A percentile compares a stretch with the other conserved stretches of the same genome.
Conservation (phyloP, 2,329 filamentous ascomycete species). For the Alternaria atra region DNA sequence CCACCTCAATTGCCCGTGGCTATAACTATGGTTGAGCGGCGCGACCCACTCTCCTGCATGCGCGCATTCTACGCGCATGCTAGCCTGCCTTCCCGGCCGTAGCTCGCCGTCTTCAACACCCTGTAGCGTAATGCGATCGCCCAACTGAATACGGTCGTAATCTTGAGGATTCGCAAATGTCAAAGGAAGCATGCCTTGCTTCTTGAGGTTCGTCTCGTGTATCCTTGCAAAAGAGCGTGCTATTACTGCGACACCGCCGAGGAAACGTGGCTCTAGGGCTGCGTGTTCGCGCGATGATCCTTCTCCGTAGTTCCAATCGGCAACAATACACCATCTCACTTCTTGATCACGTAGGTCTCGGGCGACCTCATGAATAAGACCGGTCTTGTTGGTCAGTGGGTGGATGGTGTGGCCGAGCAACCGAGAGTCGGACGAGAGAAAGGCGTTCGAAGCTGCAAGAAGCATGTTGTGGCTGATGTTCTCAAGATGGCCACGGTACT, state of each 20-base stretch:
- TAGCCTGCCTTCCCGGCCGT: slow-evolving; percentile 39
- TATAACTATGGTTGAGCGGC: slow-evolving; percentile 46
- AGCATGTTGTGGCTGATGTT: slow-evolving; percentile 53
- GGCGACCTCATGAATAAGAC: slow-evolving; percentile 41
- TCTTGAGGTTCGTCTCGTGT: slow-evolving; percentile 44
- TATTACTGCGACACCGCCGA: slow-evolving; percentile 34
- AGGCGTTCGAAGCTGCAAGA: slow-evolving; percentile 44
- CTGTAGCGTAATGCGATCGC: slow-evolving; percentile 28
- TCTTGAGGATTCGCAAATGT: slow-evolving; percentile 29
- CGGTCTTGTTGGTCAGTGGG: slow-evolving; percentile 15
- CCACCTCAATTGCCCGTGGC: slow-evolving; percentile 46
- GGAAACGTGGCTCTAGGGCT: slow-evolving; percentile 37
- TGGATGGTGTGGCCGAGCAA: slow-evolving; percentile 42
- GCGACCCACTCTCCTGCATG: slow-evolving; percentile 40
- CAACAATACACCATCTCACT: slow-evolving; percentile 46
- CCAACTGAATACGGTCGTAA: slow-evolving; percentile 29
- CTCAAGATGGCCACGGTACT: slow-evolving; percentile 52
- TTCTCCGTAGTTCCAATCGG: slow-evolving; percentile 45
- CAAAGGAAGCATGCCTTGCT: slow-evolving; percentile 42
- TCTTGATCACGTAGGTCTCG: slow-evolving; percentile 29
- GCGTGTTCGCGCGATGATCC: slow-evolving; percentile 40
- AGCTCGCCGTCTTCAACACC: slow-evolving; percentile 29
- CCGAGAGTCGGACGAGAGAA: slow-evolving; percentile 30
- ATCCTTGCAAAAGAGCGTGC: slow-evolving; percentile 41
- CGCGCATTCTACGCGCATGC: slow-evolving; percentile 38